Evolutionary conservation across 106 monocot genomes (phyloP), one percentile per base, ranked within the genome.

Genomic region (Phalaenopsis aphrodite): DNA sequence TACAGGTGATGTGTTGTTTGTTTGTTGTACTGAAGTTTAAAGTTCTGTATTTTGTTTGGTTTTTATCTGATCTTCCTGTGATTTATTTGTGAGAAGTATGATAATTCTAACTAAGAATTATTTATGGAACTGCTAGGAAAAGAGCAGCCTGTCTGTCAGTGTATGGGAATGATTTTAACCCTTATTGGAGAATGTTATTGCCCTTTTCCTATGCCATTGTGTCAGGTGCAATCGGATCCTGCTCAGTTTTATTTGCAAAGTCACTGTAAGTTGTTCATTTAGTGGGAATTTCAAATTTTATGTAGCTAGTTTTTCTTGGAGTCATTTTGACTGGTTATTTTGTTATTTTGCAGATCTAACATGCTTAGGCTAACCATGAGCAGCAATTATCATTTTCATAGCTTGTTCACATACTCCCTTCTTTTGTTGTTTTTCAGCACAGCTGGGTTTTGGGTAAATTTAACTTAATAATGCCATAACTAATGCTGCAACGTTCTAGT

Each of bases 181-280:
- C 94, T 19, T 89, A 88, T 82, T 94, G 97, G 98, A 82, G 82
- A 37, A 92, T 85, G 80, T 43, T 91, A 56, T 79, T 98, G 55
- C 98, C 98, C 75, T 98, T 98, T 85, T 89, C 94, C 30, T 98
- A 98, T 91, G 92, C 98, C 38, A 84, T 82, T 80, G 92, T 98
- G 67, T 98, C 98, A 79, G 98, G 94, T 87, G 94, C 98, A 38
- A 84, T 98, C 10, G 96, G 96, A 66, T 97, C 96, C 19, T 98
- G 98, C 82, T 98, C 98, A 5, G 98, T 98, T 36, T 84, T 98
- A 55, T 98, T 98, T 91, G 98, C 94, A 76, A 98, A 98, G 84
- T 98, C 98, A 49, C 48, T 98, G 98, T 98, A 89, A 89, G 96
- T 83, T 74, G 48, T 18, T 77, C 8, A 38, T 0, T 41, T 4